Evolutionary conservation across 2,329 filamentous ascomycete genomes (phyloP), one percentile per base, ranked within the genome.

Genomic region (Fusarium multiceps): DNA sequence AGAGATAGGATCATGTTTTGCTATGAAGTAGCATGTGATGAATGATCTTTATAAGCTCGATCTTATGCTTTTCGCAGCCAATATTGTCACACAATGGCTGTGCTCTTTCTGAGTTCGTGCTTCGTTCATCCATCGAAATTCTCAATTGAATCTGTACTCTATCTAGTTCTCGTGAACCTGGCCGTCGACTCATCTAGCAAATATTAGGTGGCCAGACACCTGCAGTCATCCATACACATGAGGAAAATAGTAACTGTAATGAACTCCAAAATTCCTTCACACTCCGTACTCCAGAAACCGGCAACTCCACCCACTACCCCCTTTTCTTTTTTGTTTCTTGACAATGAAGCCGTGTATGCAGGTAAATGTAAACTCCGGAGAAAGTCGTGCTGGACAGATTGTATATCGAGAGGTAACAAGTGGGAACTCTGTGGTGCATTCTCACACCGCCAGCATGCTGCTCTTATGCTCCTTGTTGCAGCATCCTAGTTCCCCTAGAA

Each of bases 211-310:
- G 47, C 46, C 49, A 71, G 46, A 30, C 40, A 28, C 40, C 55
- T 37, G n/a, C 49, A 51, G 16, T 45, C 46, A 30, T 59, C 45
- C 40, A 54, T 45, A 37, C 30, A 30, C 49, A 23, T n/a, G 25
- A 54, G 48, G 41, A 60, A 65, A 54, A 55, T 23, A 55, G 37
- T 34, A 59, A 42, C 49, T 27, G 18, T 40, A 69, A 71, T 53
- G 9, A 71, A 71, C 68, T 69, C 68, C 63, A 64, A 55, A 55
- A 56, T 45, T 21, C 54, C 46, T 57, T 28, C 59, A 40, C 43
- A 34, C 55, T 50, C 45, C 53, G 30, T 71, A 68, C 64, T 64
- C 67, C 67, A 63, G 63, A 27, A 30, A 48, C 65, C 67, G 45
- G 55, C 63, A 64, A 70, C 63, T 70, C 59, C 67, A 37, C 43